Percentiles rank a stretch among this genome's conserved stretches.
Evolutionary conservation across 1,284 basidiomycete genomes (phyloP).

Genomic region (Pyrrhoderma noxium): DNA sequence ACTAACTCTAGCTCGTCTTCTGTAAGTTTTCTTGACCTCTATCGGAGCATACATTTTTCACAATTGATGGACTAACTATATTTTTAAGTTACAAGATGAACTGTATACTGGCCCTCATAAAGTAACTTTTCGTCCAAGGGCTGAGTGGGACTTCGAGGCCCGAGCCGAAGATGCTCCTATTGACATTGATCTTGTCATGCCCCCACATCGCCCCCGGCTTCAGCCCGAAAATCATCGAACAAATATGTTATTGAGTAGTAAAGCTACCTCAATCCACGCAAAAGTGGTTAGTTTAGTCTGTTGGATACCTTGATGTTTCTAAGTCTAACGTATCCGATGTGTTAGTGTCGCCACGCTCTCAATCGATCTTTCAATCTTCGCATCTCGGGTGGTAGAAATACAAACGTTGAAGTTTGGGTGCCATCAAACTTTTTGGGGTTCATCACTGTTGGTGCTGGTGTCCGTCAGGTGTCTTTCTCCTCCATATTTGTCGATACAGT

Average conservation of each 20-base stretch:
- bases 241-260: constrained; percentile 54
- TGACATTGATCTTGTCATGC: constrained; percentile 59
- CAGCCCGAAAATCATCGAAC: constrained; percentile 64
- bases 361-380: constrained; percentile 61
- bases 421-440: constrained; percentile 69
- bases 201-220: constrained; percentile 65
- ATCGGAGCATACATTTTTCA: too few species aligned
- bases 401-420: constrained; percentile 60
- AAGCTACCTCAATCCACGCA: constrained; percentile 48
- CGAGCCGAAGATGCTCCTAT: constrained; percentile 44
- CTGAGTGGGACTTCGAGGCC: constrained; percentile 57
- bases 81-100: constrained; percentile 12
- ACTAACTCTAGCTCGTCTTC: too few species aligned
- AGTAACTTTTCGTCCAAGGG: constrained; percentile 45
- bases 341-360: constrained; percentile 56
- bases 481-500: constrained; percentile 67
- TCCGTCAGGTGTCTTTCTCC: constrained; percentile 44
- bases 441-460: constrained; percentile 43
- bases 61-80: too few species aligned
- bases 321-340: too few species aligned
- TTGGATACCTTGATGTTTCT: too few species aligned
- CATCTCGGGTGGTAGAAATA: constrained; percentile 46
- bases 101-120: constrained; percentile 40
- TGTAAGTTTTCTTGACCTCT: too few species aligned
- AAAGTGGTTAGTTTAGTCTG: constrained; percentile 67